These are phyloP conservation scores for Pisolithus microcarpus DNA, from an alignment of 768 basidiomycete genomes.

Conservation along the genomic window DNA sequence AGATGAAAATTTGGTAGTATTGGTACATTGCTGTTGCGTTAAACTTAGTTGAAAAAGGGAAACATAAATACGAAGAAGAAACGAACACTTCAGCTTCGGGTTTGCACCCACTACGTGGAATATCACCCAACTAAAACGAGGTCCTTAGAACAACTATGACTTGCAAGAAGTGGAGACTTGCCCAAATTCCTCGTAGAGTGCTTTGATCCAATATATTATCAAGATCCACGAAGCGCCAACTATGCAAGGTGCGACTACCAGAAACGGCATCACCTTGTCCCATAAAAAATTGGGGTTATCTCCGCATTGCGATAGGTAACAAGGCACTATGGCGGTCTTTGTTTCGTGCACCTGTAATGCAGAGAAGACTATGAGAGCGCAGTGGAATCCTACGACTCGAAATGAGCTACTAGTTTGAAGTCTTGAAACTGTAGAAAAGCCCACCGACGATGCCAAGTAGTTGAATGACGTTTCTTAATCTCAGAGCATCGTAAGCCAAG, in stretches of 20 bases:
- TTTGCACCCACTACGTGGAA: conserved; percentile 87
- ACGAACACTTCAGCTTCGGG: conserved; percentile 73
- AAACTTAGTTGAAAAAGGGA: neutral
- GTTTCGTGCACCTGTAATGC: conserved; percentile 76
- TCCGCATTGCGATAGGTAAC: conserved; percentile 33
- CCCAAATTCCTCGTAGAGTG: conserved; percentile 81
- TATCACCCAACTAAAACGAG: conserved; percentile 68
- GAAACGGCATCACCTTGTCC: conserved; percentile 51
- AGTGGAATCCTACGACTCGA: conserved; percentile 50
- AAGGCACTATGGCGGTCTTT: conserved; percentile 45
- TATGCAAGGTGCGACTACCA: conserved; percentile 66
- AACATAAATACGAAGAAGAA: neutral
- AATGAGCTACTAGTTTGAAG: conserved; percentile 1
- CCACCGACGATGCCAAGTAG: conserved; percentile 66
- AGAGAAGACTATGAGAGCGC: conserved; percentile 65
- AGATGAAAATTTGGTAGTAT: conserved; percentile 82
- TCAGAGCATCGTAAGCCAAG: conserved; percentile 80
- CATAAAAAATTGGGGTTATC: conserved; percentile 51
- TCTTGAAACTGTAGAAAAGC: conserved; percentile 1
- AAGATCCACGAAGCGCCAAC: conserved; percentile 61
- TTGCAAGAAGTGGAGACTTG: conserved; percentile 27
- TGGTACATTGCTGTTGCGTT: conserved; percentile 69
- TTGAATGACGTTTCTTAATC: conserved; percentile 72
- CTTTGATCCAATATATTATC: conserved; percentile 60
- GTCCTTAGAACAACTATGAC: neutral